Base-by-base conservation (phyloP, 352 stramenopile species). In the Pythium dissotocum region DNA sequence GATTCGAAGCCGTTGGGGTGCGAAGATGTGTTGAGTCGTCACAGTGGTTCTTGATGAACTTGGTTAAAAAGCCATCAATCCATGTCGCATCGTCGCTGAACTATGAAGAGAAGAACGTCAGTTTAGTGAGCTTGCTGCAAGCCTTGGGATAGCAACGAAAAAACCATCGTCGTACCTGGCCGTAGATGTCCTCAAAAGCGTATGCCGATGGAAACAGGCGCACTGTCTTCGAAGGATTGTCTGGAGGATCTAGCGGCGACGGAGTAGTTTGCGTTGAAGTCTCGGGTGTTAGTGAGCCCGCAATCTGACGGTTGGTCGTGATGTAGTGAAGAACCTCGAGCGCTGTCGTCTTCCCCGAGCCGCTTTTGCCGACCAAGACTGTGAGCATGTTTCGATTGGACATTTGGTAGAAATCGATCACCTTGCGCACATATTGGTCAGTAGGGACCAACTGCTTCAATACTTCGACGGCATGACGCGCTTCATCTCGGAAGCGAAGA, bases 281-380 rank as follows among this genome's bases (percentile, higher is more conserved):
- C 1, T n/a, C 51, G 0, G n/a, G 13, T 14, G 48, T 14, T 54
- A 10, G 24, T 12, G 26, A 8, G 4, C 1, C 10, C 32, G 48
- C 30, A 3, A 14, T 26, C 28, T 18, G 30, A 46, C 28, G 30
- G 32, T 49, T 52, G 49, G 49, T 57, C 44, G 77, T 68, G 10
- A 88, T 51, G 21, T 61, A 58, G n/a, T 77, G 70, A 0, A 90
- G 42, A 4, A 86, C 55, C 12, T 71, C 71, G 16, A 91, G 76
- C 16, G 78, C 77, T 12, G 72, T 90, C 14, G 85, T 88, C 66
- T 93, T 91, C 2, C 85, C 85, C 24, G 71, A 86, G 26, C 77
- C 71, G 0, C 73, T 76, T n/a, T 60, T 66, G 10, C 85, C 85
- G 33, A 84, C 76, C 0, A 89, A 60, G n/a, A 90, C 64, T 13